phyloP scores from a whole-genome alignment of 2,329 filamentous ascomycete species.

The Septoria petroselini region DNA sequence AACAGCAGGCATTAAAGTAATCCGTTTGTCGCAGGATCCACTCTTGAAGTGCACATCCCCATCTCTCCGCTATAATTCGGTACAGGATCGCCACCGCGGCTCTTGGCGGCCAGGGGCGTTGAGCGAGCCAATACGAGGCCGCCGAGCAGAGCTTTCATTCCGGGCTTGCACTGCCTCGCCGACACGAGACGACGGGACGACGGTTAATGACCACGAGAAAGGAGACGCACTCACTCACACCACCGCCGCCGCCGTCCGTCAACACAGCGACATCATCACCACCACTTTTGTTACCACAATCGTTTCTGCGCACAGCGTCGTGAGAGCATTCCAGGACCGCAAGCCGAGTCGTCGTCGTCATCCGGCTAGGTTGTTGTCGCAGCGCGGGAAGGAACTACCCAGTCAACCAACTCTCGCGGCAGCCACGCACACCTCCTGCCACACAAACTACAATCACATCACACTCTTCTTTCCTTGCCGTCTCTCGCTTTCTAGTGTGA shows the following conservation, averaged over 20 bases:
- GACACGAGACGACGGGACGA: conserved; percentile 1
- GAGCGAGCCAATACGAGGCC: not conserved
- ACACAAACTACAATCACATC: not conserved
- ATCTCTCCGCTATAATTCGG: not conserved
- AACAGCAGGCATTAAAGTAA: not conserved
- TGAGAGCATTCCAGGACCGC: not conserved
- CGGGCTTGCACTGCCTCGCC: conserved; percentile 1
- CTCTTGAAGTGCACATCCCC: not conserved
- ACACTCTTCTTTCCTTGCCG: not conserved
- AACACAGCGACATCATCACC: no score
- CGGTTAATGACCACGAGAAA: no score
- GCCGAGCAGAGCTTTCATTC: not conserved
- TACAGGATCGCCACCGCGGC: not conserved
- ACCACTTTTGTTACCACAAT: not conserved
- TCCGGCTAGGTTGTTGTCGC: conserved; percentile 1
- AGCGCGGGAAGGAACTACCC: conserved; percentile 1
- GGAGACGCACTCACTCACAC: not conserved
- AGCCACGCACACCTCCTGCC: conserved; percentile 3
- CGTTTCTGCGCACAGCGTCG: not conserved
- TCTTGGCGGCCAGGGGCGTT: not conserved
- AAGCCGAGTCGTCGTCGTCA: conserved; percentile 5
- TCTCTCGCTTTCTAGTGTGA: conserved; percentile 4
- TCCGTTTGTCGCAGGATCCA: not conserved
- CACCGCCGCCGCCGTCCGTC: not conserved
- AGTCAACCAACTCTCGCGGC: conserved; percentile 3